A percentile compares a stretch with the other conserved stretches of the same genome.
These are phyloP conservation scores for Aspergillus proliferans DNA, from an alignment of 2,329 filamentous ascomycete species.

Conservation along the genomic window DNA sequence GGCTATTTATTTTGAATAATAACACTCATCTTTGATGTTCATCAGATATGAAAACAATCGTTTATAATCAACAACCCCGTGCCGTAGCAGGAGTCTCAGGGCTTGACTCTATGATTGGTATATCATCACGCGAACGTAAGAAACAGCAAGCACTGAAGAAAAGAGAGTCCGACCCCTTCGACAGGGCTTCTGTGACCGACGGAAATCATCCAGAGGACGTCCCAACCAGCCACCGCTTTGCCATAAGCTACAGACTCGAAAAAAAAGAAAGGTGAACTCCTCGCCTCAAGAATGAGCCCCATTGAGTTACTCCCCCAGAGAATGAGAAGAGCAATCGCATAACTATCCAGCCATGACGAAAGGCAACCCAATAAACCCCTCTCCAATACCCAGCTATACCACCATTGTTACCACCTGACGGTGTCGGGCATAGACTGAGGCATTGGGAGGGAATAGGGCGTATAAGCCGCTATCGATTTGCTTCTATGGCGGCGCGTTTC, in stretches of 20 bases:
- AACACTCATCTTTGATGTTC: conserved; percentile 24
- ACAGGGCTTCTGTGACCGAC: conserved; percentile 55
- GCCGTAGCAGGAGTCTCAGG: conserved; percentile 60
- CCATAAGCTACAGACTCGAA: conserved; percentile 50
- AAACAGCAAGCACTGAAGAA: conserved; percentile 9
- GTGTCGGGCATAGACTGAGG: conserved; percentile 50
- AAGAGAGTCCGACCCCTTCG: conserved; percentile 59
- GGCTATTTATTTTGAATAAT: conserved; percentile 3
- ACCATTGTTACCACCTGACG: conserved; percentile 32
- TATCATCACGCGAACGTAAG: conserved; percentile 74
- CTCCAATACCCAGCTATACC: conserved; percentile 26
- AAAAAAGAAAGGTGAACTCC: conserved; percentile 53
- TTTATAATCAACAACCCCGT: conserved; percentile 44
- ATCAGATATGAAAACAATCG: conserved; percentile 46
- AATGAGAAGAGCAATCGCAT: conserved; percentile 79
- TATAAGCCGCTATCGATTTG: conserved; percentile 74
- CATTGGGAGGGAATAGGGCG: conserved; percentile 43
- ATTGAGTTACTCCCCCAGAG: conserved; percentile 78
- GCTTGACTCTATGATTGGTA: conserved; percentile 97
- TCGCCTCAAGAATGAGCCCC: conserved; percentile 99
- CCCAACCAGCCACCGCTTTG: conserved; percentile 39
- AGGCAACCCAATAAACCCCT: conserved; percentile 50
- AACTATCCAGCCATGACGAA: conserved; percentile 94
- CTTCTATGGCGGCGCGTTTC: conserved; percentile 99
- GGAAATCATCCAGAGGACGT: conserved; percentile 9